Conservation (phyloP, 2,329 filamentous ascomycete species). For the Aspergillus pseudonomiae region DNA sequence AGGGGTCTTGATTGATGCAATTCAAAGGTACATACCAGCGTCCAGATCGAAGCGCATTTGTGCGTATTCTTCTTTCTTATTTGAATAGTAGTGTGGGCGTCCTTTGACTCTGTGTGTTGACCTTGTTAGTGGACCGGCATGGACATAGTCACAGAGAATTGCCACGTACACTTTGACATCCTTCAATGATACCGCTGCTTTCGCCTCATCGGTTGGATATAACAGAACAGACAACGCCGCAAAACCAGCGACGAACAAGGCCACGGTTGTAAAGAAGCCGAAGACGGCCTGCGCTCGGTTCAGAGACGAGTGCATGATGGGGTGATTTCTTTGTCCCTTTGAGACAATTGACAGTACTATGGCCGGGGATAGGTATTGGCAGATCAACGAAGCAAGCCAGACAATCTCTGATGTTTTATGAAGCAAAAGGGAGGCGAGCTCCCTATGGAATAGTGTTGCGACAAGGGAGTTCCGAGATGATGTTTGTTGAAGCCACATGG, state of each 20-base stretch:
- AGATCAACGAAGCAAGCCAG: neutral
- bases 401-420: neutral
- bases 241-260: constrained; percentile 75
- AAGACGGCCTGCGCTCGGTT: constrained; percentile 90
- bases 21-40: constrained; percentile 55
- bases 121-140: constrained; percentile 5
- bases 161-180: constrained; percentile 80
- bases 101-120: constrained; percentile 70
- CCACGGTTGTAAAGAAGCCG: constrained; percentile 95
- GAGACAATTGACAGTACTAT: neutral
- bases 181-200: constrained; percentile 51
- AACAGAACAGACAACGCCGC: constrained; percentile 78
- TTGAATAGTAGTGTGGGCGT: constrained; percentile 91
- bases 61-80: constrained; percentile 93
- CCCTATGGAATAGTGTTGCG: neutral
- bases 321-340: neutral
- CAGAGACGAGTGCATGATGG: constrained; percentile 81
- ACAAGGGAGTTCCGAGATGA: neutral
- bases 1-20: neutral
- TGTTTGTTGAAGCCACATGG: constrained; percentile 33
- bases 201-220: constrained; percentile 56
- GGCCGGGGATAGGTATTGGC: constrained; percentile 36
- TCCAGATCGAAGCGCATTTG: constrained; percentile 91
- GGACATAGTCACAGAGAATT: neutral
- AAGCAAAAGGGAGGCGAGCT: neutral